A percentile compares a stretch with the other conserved stretches of the same genome.
phyloP scores from a whole-genome alignment of 176 grass and related monocot species.

The Themeda triandra region DNA sequence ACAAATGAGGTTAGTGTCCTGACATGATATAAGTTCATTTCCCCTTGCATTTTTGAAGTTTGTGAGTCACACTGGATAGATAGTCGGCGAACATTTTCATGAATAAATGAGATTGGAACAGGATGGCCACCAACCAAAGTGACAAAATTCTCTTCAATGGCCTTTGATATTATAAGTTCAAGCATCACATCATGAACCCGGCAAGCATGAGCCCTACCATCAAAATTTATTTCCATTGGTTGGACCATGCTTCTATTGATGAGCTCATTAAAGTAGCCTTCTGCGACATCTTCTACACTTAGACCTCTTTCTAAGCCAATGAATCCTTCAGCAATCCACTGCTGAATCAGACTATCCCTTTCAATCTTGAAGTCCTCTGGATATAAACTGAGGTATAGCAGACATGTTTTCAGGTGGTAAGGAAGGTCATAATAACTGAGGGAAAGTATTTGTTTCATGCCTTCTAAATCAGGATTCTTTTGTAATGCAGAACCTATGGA shows the following conservation, averaged over 20 bases:
- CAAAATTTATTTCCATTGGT: constrained; percentile 25
- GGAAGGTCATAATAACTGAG: constrained; percentile 24
- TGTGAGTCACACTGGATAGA: constrained; percentile 10
- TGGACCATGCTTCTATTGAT: constrained; percentile 33
- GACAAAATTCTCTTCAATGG: constrained; percentile 21
- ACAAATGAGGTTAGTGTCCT: constrained; percentile 15
- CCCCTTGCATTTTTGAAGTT: background rate
- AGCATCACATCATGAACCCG: constrained; percentile 34
- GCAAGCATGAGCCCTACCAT: constrained; percentile 28
- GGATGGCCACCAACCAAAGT: background rate
- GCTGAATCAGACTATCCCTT: constrained; percentile 27
- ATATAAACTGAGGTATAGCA: constrained; percentile 24
- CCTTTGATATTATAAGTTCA: constrained; percentile 26
- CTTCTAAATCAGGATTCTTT: constrained; percentile 30
- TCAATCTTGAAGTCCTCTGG: constrained; percentile 32
- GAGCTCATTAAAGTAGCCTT: constrained; percentile 29
- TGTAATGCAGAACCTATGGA: constrained; percentile 29
- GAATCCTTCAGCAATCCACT: constrained; percentile 22
- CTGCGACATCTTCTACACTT: constrained; percentile 1
- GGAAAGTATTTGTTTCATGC: constrained; percentile 25
- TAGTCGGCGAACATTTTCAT: background rate
- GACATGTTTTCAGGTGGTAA: constrained; percentile 22
- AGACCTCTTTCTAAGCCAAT: constrained; percentile 11
- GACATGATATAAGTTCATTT: constrained; percentile 6
- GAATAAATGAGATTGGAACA: background rate